These are phyloP conservation scores for Prunella vulgaris DNA, from an alignment of 257 asterid genomes.

Conservation along the genomic window DNA sequence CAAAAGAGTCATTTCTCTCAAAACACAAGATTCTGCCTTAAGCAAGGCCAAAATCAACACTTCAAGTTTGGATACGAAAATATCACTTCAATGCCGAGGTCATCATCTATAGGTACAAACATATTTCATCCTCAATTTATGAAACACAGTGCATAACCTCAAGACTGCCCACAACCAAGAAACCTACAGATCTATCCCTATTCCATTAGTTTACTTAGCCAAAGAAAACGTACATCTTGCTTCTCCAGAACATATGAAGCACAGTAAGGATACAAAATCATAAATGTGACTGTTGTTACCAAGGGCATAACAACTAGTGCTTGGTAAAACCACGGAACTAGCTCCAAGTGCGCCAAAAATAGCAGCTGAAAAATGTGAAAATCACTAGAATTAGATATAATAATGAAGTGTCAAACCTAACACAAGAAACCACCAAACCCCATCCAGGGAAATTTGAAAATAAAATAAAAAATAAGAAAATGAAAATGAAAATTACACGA, in stretches of 20 bases:
- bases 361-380: slow-evolving; percentile 40
- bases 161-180: neutral
- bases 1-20: neutral
- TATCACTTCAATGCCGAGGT: neutral
- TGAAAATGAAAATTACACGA: too few species aligned
- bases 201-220: neutral
- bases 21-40: neutral
- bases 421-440: neutral
- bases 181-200: neutral
- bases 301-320: slow-evolving; percentile 65
- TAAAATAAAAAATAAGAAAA: neutral
- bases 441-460: neutral
- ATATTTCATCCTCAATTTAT: neutral
- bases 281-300: slow-evolving; percentile 74
- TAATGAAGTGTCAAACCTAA: neutral
- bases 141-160: neutral
- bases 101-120: neutral
- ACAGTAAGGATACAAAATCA: slow-evolving; percentile 81
- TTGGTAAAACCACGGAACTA: slow-evolving; percentile 69
- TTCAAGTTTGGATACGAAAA: neutral
- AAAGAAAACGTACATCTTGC: neutral
- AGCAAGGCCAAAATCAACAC: neutral
- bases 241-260: neutral
- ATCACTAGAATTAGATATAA: slow-evolving; percentile 4
- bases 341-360: slow-evolving; percentile 47